Percentiles rank a stretch among this genome's conserved stretches.
These are phyloP conservation scores for Coniochaeta sp. DNA, from an alignment of 2,329 filamentous ascomycete species.

Conservation along the genomic window DNA sequence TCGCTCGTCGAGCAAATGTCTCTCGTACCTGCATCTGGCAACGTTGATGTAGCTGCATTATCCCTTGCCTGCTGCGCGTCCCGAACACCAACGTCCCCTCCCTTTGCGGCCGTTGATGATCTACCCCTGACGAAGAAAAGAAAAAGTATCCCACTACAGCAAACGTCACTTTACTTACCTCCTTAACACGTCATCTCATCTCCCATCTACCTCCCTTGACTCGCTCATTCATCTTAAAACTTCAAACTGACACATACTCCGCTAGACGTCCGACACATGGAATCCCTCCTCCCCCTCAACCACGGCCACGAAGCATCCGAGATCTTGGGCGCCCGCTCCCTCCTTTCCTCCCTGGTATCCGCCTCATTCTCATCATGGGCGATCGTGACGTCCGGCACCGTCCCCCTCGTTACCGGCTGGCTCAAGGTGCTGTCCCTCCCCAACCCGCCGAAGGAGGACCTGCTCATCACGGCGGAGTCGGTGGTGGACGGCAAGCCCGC, in stretches of 20 bases:
- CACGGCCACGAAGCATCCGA: constrained; percentile 75
- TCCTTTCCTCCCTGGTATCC: constrained; percentile 61
- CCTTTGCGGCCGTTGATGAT: neutral
- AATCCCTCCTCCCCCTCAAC: constrained; percentile 67
- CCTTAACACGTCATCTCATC: neutral
- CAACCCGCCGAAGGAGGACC: constrained; percentile 52
- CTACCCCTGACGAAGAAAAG: neutral
- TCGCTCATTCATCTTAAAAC: neutral
- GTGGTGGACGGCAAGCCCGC: constrained; percentile 71
- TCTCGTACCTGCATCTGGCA: neutral
- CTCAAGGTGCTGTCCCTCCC: constrained; percentile 59
- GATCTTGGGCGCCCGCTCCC: constrained; percentile 71
- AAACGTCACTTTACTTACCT: neutral
- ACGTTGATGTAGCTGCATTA: neutral
- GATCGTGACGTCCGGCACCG: constrained; percentile 73
- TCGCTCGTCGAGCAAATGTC: neutral
- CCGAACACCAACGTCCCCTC: neutral
- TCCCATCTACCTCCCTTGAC: neutral
- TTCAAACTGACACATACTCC: neutral
- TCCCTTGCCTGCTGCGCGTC: neutral
- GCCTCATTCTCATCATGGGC: constrained; percentile 63
- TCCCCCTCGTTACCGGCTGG: constrained; percentile 65
- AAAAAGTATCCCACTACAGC: neutral
- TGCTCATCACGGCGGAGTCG: constrained; percentile 69
- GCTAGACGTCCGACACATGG: constrained; percentile 70